Evolutionary conservation across 768 basidiomycete species (phyloP).

Genomic region (Suillus sp.): DNA sequence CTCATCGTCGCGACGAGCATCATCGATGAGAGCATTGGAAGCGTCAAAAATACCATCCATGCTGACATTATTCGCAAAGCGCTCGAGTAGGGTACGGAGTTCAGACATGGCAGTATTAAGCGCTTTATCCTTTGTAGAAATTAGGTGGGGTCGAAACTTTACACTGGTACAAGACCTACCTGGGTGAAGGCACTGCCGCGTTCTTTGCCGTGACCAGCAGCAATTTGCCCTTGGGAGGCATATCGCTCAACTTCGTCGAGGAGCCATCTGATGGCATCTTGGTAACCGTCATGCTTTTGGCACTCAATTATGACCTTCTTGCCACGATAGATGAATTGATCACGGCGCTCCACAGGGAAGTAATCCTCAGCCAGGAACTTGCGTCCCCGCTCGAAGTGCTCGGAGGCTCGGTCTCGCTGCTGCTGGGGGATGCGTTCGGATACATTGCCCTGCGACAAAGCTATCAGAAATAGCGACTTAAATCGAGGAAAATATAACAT

Average conservation of each 20-base stretch:
- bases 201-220: conserved; percentile 38
- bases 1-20: conserved; percentile 72
- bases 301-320: conserved; percentile 96
- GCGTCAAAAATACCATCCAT: conserved; percentile 72
- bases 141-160: conserved; percentile 21
- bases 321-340: conserved; percentile 89
- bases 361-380: conserved; percentile 79
- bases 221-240: conserved; percentile 49
- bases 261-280: conserved; percentile 77
- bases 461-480: conserved; percentile 6
- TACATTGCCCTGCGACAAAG: conserved; percentile 39
- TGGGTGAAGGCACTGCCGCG: conserved; percentile 19
- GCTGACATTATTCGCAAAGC: conserved; percentile 79
- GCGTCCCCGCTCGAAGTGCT: conserved; percentile 59
- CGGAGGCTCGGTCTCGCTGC: conserved; percentile 58
- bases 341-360: conserved; percentile 88
- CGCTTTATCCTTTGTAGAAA: conserved; percentile 46
- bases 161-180: conserved; percentile 3
- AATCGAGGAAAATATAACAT: conserved; percentile 2
- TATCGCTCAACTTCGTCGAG: conserved; percentile 66
- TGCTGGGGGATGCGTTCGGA: conserved; percentile 66
- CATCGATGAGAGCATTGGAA: conserved; percentile 68
- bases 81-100: conserved; percentile 82
- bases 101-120: conserved; percentile 60
- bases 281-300: conserved; percentile 90